Evolutionary conservation across 1,284 basidiomycete species (phyloP).

Genomic region (Melampsora americana): DNA sequence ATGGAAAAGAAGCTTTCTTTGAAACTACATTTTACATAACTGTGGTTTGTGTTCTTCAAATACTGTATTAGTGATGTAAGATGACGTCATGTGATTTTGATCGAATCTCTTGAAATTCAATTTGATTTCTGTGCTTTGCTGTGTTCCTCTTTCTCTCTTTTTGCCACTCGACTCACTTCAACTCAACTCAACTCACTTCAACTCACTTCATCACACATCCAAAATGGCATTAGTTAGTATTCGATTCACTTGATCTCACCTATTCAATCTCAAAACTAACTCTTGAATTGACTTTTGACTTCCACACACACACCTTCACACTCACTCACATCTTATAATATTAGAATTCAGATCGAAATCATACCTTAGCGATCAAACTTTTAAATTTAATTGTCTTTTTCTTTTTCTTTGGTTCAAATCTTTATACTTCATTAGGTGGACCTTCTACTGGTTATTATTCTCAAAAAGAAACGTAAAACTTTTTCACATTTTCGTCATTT

Average conservation of each 20-base stretch:
- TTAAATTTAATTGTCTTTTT: constrained; percentile 40
- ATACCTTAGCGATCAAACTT: constrained; percentile 35
- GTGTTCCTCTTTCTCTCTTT: no score
- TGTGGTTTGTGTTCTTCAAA: no score
- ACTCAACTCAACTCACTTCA: background rate
- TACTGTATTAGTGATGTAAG: no score
- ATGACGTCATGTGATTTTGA: no score
- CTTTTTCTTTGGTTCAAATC: constrained; percentile 42
- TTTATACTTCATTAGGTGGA: constrained; percentile 38
- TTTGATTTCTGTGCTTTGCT: no score
- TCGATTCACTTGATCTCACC: background rate
- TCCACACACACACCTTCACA: no score
- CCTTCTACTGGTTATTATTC: constrained; percentile 44
- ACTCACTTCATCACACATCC: background rate
- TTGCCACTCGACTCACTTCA: background rate
- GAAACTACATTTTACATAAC: no score
- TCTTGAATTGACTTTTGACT: background rate
- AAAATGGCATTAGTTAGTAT: background rate
- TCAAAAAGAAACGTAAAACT: constrained; percentile 43
- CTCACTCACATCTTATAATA: no score
- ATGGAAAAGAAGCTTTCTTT: no score
- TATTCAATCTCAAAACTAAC: background rate
- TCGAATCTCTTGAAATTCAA: no score
- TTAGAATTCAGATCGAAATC: constrained; percentile 26
- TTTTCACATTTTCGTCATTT: no score